Evolutionary conservation across 148 eudicot species (phyloP).

Genomic region (Chenopodium album): DNA sequence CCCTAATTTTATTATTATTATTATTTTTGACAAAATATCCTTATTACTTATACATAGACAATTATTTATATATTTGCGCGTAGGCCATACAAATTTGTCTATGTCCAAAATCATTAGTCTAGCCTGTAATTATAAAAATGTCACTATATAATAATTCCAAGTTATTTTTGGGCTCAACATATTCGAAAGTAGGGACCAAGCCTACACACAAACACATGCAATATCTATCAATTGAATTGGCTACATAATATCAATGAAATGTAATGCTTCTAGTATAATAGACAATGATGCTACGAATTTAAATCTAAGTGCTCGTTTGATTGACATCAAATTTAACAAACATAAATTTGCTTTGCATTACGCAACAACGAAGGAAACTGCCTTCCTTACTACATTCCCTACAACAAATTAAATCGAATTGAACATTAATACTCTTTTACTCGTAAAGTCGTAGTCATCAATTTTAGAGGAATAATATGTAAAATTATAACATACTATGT

Average conservation of each 20-base stretch:
- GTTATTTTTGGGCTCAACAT: background rate
- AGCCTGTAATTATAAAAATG: background rate
- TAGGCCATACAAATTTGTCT: slow-evolving; percentile 6
- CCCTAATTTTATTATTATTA: no score
- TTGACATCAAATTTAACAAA: no score
- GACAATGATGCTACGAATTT: background rate
- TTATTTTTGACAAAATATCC: no score
- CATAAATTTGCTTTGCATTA: no score
- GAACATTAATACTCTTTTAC: no score
- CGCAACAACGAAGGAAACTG: no score
- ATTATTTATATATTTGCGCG: background rate
- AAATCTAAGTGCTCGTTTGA: background rate
- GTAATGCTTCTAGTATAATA: background rate
- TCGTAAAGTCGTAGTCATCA: no score
- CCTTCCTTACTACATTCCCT: no score
- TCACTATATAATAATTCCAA: background rate
- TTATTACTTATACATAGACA: background rate
- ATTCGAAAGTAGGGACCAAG: background rate
- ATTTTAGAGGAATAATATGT: no score
- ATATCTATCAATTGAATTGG: background rate
- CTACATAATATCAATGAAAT: background rate
- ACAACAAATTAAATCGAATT: no score
- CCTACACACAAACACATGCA: background rate
- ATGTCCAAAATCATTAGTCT: background rate
- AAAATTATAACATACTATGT: no score